Evolutionary conservation across 805 yeast species (phyloP), one percentile per base, ranked within the genome.

Genomic region (Cyberlindnera maritima): DNA sequence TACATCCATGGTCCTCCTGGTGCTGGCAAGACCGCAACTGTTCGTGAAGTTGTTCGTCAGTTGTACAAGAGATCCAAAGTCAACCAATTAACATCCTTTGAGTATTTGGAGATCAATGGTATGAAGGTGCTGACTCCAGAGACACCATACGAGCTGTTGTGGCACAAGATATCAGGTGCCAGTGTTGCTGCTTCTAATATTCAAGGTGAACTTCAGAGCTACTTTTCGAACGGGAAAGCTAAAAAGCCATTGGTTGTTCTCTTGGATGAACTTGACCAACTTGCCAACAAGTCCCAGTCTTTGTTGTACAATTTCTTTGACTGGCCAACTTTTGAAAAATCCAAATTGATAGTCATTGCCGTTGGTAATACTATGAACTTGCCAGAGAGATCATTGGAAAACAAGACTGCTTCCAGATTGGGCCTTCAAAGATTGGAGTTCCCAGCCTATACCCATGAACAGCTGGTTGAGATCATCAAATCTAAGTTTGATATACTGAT

Each of bases 1-100:
- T 94, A 91, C 61, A 81, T 94, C 11, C 88, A 96, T 65, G 99
- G 99, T 3, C 89, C 97, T 0, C 99, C 99, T 0, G 99, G 99
- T 9, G 92, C 95, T 2, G 99, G 99, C 12, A 94, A 94, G 62
- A 92, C 99, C 0, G 94, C 96, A 3, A 92, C 98, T 0, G 82
- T 92, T 2, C 69, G 96, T 45, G 96, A 90, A 59, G 97, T 87
- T 0, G 76, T 94, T 21, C 75, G 80, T 29, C 89, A 85, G 57
- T 66, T 94, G 31, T 74, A 76, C 37, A 60, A 64, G 14, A 66
- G 68, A n/a, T 59, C 64, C 10, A 58, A 59, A n/a, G 70, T 64
- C 13, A 66, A 65, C 3, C 74, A 69, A 36, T 44, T 77, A 28
- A 65, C 68, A 2, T 62, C 65, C 13, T 94, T 94, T 62, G 80